Percentiles rank a stretch among this genome's conserved stretches.
Evolutionary conservation across 768 basidiomycete species (phyloP).

Genomic region (Tulasnella sp.): DNA sequence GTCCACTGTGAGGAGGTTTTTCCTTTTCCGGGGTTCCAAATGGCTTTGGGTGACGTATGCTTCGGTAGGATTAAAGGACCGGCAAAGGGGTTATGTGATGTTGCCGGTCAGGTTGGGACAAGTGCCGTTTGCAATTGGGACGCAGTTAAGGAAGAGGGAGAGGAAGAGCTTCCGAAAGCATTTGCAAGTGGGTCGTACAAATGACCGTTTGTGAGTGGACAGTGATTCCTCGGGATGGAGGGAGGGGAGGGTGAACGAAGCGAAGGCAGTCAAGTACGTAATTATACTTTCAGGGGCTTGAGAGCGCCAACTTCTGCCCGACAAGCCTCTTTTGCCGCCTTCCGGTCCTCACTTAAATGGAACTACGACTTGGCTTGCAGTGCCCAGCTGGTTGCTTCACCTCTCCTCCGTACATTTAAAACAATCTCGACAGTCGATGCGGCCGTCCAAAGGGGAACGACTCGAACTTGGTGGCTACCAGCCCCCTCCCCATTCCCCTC

Average conservation of each 20-base stretch:
- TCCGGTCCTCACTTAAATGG: background rate
- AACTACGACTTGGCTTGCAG: too few species aligned
- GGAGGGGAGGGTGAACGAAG: background rate
- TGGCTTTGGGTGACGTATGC: conserved; percentile 12
- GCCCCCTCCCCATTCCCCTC: background rate
- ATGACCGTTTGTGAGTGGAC: background rate
- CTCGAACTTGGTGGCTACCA: background rate
- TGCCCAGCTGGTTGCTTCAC: too few species aligned
- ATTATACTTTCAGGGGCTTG: background rate
- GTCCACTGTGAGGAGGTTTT: conserved; percentile 1
- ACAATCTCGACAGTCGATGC: background rate
- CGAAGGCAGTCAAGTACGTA: background rate
- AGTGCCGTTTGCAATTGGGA: background rate
- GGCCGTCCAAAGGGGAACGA: background rate
- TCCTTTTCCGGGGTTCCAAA: conserved; percentile 7
- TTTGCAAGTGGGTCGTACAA: conserved; percentile 10
- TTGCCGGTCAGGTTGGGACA: background rate
- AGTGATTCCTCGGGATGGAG: background rate
- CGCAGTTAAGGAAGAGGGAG: background rate
- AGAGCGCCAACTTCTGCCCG: background rate
- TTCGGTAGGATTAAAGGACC: conserved; percentile 11
- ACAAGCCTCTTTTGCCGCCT: background rate
- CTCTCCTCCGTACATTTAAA: too few species aligned
- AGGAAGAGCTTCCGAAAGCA: background rate
- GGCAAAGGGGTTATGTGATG: conserved; percentile 16